Evolutionary conservation across 2,329 filamentous ascomycete genomes (phyloP), one percentile per base, ranked within the genome.

Genomic region (Fusarium torulosum): DNA sequence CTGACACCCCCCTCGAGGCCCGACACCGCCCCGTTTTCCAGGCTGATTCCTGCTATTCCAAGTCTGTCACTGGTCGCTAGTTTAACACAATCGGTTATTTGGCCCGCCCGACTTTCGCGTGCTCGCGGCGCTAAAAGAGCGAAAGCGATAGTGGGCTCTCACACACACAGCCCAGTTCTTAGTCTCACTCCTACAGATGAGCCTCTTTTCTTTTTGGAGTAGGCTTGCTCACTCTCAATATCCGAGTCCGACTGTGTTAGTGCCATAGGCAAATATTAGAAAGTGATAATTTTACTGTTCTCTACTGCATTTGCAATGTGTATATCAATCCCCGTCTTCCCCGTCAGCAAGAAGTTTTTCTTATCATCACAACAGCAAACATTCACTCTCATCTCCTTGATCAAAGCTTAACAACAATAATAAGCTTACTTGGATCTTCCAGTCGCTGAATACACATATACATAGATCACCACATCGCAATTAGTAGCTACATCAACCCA

Each of bases 301-400:
- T 42, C 37, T 42, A 25, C 21, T 25, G 7, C 14, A 38, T 38
- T 25, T 17, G 38, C 46, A 25, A 66, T 66, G 47, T 53, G 23
- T 69, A 69, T 69, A 69, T 69, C 21, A 69, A 53, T 50, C 6
- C 20, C 25, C 27, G 19, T 54, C 35, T 42, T 63, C 57, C 66
- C 47, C 35, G 7, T 53, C 35, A 63, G 53, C 38, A 41, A 27
- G 15, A 51, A 10, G 7, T 43, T 47, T 57, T 46, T 46, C 41
- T 50, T 27, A 46, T 46, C 66, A 66, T 53, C 27, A 40, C 52
- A 66, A 35, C 53, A 54, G 14, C 42, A 55, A 53, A 27, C 35
- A 27, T 45, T 27, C 43, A 60, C 27, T 63, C 31, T 29, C 41
- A 54, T 38, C 58, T 41, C 15, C 13, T 19, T 15, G 4, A 19